These are phyloP conservation scores for Phialophora expanda DNA, from an alignment of 2,329 filamentous ascomycete genomes.

Conservation along the genomic window DNA sequence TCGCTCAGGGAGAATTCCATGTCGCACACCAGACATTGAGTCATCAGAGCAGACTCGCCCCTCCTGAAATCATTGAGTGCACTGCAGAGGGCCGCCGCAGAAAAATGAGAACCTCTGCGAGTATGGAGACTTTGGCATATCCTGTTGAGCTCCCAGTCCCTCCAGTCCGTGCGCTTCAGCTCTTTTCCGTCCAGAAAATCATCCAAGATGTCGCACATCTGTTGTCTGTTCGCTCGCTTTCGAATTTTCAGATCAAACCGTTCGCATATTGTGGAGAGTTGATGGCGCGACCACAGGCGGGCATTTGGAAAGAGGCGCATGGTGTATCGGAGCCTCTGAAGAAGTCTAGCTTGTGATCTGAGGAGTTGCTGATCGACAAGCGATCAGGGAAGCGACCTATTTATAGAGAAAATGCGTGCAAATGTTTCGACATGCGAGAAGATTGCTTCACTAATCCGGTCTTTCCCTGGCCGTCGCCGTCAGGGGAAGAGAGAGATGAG, in stretches of 20 bases:
- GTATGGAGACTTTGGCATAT: neutral
- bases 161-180: neutral
- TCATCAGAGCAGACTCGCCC: neutral
- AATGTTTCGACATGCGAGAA: too few relatives aligned
- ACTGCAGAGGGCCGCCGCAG: neutral
- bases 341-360: neutral
- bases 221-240: neutral
- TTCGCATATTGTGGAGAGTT: neutral
- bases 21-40: neutral
- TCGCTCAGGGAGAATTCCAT: neutral
- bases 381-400: too few relatives aligned
- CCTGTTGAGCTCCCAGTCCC: neutral
- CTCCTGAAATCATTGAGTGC: neutral
- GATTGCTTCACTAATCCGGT: too few relatives aligned
- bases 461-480: too few relatives aligned
- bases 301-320: slow-evolving; percentile 1
- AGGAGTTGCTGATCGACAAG: too few relatives aligned
- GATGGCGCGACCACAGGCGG: neutral
- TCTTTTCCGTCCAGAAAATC: neutral
- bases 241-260: neutral
- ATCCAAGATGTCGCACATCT: neutral
- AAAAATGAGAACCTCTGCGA: neutral
- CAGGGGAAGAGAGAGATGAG: too few relatives aligned
- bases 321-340: neutral
- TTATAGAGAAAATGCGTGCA: too few relatives aligned